Evolutionary conservation across 371 early-diverging fungal species (phyloP).

Genomic region (Smittium mucronatum): DNA sequence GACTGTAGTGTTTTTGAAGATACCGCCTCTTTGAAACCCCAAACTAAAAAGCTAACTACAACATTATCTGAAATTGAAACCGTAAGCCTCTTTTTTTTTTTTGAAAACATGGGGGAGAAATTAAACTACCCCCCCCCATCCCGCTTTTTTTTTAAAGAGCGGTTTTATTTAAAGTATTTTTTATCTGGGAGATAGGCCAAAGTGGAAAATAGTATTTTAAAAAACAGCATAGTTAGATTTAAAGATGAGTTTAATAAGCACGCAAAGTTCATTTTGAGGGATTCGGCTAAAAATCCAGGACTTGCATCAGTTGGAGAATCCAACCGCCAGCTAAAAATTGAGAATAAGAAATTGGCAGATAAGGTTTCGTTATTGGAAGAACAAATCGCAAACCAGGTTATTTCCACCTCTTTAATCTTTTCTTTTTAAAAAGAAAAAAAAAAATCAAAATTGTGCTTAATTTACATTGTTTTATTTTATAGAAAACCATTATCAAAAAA

Average conservation of each 20-base stretch:
- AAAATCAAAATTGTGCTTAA: too few species aligned
- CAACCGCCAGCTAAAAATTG: slow-evolving; percentile 18
- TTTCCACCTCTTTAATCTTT: background rate
- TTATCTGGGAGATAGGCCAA: slow-evolving; percentile 35
- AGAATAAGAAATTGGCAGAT: slow-evolving; percentile 26
- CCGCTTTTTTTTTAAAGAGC: too few species aligned
- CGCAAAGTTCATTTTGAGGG: slow-evolving; percentile 26
- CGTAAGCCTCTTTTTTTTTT: background rate
- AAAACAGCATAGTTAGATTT: slow-evolving; percentile 61
- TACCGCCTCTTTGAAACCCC: slow-evolving; percentile 48
- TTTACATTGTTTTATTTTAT: slow-evolving; percentile 1
- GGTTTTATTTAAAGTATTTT: background rate
- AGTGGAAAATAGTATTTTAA: slow-evolving; percentile 56
- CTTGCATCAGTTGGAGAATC: slow-evolving; percentile 11
- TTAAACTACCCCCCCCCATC: background rate
- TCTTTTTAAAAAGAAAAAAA: too few species aligned
- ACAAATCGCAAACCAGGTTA: slow-evolving; percentile 36
- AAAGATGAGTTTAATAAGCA: slow-evolving; percentile 62
- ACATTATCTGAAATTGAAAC: slow-evolving; percentile 54
- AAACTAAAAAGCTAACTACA: slow-evolving; percentile 41
- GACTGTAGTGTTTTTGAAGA: too few species aligned
- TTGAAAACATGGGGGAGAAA: background rate
- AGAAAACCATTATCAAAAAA: slow-evolving; percentile 45
- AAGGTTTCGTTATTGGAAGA: slow-evolving; percentile 19
- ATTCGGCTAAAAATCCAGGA: background rate